Percentiles rank a stretch among this genome's conserved stretches.
Evolutionary conservation across 1,284 basidiomycete species (phyloP).

Genomic region (Wallemia hederae): DNA sequence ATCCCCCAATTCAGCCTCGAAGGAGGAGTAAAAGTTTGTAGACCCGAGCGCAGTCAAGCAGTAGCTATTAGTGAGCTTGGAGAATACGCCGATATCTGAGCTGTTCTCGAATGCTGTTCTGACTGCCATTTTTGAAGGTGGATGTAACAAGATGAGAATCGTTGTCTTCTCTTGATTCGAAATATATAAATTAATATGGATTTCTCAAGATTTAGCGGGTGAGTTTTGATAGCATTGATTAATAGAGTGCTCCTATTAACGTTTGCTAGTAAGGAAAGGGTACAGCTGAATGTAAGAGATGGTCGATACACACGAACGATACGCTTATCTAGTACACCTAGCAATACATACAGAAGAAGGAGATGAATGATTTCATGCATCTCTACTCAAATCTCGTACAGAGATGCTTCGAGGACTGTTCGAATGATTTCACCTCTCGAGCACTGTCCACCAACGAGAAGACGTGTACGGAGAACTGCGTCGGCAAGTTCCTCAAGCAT

Average conservation of each 20-base stretch:
- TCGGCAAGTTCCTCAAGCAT: constrained; percentile 90
- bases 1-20: constrained; percentile 31
- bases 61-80: constrained; percentile 85
- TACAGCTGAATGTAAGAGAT: constrained; percentile 32
- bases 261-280: background rate
- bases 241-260: background rate
- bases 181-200: background rate
- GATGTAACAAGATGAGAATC: background rate
- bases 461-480: constrained; percentile 29
- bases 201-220: background rate
- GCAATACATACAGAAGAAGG: constrained; percentile 25
- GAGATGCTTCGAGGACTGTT: constrained; percentile 78
- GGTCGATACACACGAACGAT: constrained; percentile 1
- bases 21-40: constrained; percentile 57
- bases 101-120: constrained; percentile 59
- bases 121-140: constrained; percentile 10
- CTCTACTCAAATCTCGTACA: constrained; percentile 92
- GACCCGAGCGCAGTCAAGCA: constrained; percentile 48
- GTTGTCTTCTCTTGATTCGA: background rate
- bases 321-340: background rate
- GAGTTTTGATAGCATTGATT: background rate
- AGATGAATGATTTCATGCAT: constrained; percentile 96
- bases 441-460: constrained; percentile 68
- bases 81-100: constrained; percentile 79
- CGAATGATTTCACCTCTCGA: constrained; percentile 90